Evolutionary conservation across 805 yeast species (phyloP).

Genomic region (Saccharomycopsis sp.): DNA sequence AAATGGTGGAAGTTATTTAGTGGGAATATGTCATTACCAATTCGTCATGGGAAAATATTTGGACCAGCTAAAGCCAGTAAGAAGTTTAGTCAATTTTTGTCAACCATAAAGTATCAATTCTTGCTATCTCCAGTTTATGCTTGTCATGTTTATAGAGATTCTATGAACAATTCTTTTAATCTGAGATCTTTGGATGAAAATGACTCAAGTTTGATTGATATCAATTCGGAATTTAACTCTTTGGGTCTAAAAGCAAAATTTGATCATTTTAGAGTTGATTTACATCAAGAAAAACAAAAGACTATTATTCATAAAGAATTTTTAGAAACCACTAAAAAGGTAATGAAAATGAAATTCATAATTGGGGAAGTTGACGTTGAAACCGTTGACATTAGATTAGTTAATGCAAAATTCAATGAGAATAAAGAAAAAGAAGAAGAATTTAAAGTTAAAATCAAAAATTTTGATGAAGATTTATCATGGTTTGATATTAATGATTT

Average conservation of each 20-base stretch:
- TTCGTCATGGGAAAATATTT: constrained; percentile 66
- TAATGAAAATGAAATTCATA: constrained; percentile 48
- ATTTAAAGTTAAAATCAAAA: constrained; percentile 21
- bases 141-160: constrained; percentile 58
- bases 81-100: constrained; percentile 67
- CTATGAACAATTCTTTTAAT: constrained; percentile 24
- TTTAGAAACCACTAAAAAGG: constrained; percentile 35
- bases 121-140: constrained; percentile 62
- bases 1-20: constrained; percentile 82
- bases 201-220: background rate
- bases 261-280: constrained; percentile 46
- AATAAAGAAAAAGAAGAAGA: constrained; percentile 17
- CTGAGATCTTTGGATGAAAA: background rate
- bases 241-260: constrained; percentile 65
- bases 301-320: constrained; percentile 35
- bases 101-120: constrained; percentile 72
- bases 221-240: constrained; percentile 28
- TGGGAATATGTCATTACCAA: constrained; percentile 67
- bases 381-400: constrained; percentile 48
- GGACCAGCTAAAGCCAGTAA: constrained; percentile 41
- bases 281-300: constrained; percentile 52
- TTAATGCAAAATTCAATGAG: constrained; percentile 35
- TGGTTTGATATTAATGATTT: constrained; percentile 61
- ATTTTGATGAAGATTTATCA: constrained; percentile 40
- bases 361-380: constrained; percentile 51